Evolutionary conservation across 2,329 filamentous ascomycete species (phyloP).

Genomic region (Monilinia fructigena): DNA sequence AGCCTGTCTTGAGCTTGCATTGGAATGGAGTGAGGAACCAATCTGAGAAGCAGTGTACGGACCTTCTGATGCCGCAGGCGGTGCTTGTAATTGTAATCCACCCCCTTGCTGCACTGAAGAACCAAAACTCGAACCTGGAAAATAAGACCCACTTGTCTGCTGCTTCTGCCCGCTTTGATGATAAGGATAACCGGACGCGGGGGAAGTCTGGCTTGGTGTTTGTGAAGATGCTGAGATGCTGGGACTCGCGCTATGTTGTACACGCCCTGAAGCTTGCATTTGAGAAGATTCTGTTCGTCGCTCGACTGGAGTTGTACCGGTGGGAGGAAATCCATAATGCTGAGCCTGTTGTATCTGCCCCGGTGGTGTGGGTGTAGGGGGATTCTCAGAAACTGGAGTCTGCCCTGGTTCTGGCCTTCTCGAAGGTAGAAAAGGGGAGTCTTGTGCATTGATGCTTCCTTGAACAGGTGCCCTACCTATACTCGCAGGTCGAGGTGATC

Average conservation of each 20-base stretch:
- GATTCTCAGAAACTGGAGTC: constrained; percentile 42
- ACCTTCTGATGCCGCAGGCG: constrained; percentile 38
- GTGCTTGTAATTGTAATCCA: constrained; percentile 38
- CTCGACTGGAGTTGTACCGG: constrained; percentile 42
- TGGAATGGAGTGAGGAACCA: constrained; percentile 36
- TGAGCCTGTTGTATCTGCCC: constrained; percentile 29
- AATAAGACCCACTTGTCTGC: constrained; percentile 33
- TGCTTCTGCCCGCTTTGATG: constrained; percentile 34
- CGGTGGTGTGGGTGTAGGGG: constrained; percentile 44
- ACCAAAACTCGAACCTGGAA: constrained; percentile 37
- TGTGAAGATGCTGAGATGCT: constrained; percentile 50
- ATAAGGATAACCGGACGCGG: constrained; percentile 35
- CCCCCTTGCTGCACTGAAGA: constrained; percentile 35
- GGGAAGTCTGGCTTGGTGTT: constrained; percentile 44
- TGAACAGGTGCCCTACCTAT: constrained; percentile 47
- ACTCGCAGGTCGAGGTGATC: constrained; percentile 51
- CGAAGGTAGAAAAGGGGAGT: constrained; percentile 48
- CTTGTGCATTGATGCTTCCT: constrained; percentile 49
- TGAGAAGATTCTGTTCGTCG: constrained; percentile 38
- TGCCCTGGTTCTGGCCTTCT: constrained; percentile 45
- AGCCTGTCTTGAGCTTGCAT: constrained; percentile 38
- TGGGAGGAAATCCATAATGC: constrained; percentile 42
- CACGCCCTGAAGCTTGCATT: constrained; percentile 44
- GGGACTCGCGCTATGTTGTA: constrained; percentile 46
- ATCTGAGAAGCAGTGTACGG: constrained; percentile 39